Percentiles rank a stretch among this genome's conserved stretches.
phyloP scores from a whole-genome alignment of 2,329 filamentous ascomycete species.

The Cladosporium velox region DNA sequence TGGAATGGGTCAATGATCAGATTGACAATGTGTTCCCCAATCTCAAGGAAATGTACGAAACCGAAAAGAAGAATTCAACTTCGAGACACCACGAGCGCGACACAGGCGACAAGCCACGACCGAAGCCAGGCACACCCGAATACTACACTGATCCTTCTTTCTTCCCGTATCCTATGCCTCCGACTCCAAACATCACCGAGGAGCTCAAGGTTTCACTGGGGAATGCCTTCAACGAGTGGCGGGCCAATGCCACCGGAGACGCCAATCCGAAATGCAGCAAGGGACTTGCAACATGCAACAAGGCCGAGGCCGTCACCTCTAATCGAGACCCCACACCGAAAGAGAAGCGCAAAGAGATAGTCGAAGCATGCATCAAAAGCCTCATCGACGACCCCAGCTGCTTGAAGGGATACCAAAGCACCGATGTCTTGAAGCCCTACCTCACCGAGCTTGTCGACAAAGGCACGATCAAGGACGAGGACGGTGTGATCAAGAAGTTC shows the following conservation, averaged over 20 bases:
- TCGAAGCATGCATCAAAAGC: neutral
- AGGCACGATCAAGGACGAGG: neutral
- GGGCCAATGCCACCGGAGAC: neutral
- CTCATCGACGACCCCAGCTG: neutral
- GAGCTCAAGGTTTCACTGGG: neutral
- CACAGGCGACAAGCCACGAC: neutral
- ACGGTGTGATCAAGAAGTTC: neutral
- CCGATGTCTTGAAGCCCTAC: neutral
- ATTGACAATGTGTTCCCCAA: neutral
- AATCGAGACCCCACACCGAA: neutral
- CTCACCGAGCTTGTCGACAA: neutral
- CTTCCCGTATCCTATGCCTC: neutral
- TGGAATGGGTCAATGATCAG: neutral
- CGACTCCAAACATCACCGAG: neutral
- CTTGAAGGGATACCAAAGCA: neutral
- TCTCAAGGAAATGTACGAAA: neutral
- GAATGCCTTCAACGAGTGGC: neutral
- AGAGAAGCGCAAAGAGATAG: neutral
- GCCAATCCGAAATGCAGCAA: neutral
- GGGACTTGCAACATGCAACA: neutral
- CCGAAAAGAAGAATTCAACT: neutral
- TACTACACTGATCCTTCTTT: neutral
- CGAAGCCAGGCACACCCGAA: neutral
- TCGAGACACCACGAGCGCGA: neutral
- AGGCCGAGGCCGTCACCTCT: neutral